A percentile compares a stretch with the other conserved stretches of the same genome.
Evolutionary conservation across 73 alveolate species (phyloP).

Genomic region (Stentor coeruleus): DNA sequence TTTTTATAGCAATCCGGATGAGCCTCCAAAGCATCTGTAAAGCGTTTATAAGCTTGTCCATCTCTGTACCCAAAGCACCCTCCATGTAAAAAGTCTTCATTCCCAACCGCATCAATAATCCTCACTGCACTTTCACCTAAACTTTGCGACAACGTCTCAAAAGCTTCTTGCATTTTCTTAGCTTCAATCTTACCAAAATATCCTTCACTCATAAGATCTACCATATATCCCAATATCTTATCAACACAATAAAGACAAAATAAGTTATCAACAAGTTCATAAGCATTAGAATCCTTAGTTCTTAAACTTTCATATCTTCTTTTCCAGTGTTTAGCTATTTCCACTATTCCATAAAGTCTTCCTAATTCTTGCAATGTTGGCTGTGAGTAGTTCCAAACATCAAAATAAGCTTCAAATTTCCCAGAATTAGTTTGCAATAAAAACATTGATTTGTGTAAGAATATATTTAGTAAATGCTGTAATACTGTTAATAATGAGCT

Average conservation of each 20-base stretch:
- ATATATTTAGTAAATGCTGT: too few relatives aligned
- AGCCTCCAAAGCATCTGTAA: conserved; percentile 22
- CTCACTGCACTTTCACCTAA: conserved; percentile 40
- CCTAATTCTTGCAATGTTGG: neutral
- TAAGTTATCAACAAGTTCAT: too few relatives aligned
- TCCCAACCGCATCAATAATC: conserved; percentile 47
- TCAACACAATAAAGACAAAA: too few relatives aligned
- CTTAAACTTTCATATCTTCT: neutral
- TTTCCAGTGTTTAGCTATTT: neutral
- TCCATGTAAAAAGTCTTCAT: conserved; percentile 36
- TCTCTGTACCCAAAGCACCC: conserved; percentile 44
- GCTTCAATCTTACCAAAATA: too few relatives aligned
- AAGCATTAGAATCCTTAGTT: too few relatives aligned
- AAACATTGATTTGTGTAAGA: neutral
- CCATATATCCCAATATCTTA: too few relatives aligned
- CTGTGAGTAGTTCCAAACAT: neutral
- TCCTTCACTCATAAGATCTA: too few relatives aligned
- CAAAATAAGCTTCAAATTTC: neutral
- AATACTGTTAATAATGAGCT: neutral
- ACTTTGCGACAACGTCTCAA: too few relatives aligned
- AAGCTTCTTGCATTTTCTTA: too few relatives aligned
- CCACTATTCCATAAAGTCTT: neutral
- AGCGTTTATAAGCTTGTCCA: conserved; percentile 45
- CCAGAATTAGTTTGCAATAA: neutral
- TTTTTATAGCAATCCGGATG: conserved; percentile 1